Evolutionary conservation across 345 rosid genomes (phyloP).

Genomic region (Salix arbutifolia): DNA sequence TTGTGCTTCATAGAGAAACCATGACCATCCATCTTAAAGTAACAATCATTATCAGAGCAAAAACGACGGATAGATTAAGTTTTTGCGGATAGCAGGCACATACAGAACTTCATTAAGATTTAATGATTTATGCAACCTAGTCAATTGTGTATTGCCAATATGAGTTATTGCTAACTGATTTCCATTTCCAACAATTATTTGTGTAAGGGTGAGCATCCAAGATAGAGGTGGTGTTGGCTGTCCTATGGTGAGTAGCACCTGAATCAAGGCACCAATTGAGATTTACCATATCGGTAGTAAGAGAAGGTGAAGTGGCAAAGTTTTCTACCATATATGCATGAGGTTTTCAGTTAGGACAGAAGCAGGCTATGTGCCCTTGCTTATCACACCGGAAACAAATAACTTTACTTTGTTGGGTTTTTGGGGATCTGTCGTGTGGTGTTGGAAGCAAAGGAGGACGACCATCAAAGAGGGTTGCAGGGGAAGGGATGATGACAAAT

Average conservation of each 20-base stretch:
- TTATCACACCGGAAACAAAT: not conserved
- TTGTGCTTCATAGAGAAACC: not conserved
- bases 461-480: not conserved
- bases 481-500: rapidly evolving
- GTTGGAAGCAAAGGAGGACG: not conserved
- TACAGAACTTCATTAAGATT: not conserved
- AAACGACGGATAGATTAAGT: not conserved
- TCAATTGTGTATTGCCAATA: not conserved
- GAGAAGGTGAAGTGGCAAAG: not conserved
- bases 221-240: rapidly evolving
- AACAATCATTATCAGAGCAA: not conserved
- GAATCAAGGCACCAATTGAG: not conserved
- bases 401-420: not conserved
- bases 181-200: not conserved
- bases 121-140: too few species aligned
- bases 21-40: too few species aligned
- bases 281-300: too few species aligned
- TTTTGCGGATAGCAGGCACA: not conserved
- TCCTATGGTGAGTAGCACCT: not conserved
- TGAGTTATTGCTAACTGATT: not conserved
- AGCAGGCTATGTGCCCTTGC: not conserved
- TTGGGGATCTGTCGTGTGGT: rapidly evolving
- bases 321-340: not conserved
- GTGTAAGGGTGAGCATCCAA: not conserved
- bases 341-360: rapidly evolving